Evolutionary conservation across 768 basidiomycete species (phyloP), one percentile per base, ranked within the genome.

Genomic region (Clitopilus passeckerianus): DNA sequence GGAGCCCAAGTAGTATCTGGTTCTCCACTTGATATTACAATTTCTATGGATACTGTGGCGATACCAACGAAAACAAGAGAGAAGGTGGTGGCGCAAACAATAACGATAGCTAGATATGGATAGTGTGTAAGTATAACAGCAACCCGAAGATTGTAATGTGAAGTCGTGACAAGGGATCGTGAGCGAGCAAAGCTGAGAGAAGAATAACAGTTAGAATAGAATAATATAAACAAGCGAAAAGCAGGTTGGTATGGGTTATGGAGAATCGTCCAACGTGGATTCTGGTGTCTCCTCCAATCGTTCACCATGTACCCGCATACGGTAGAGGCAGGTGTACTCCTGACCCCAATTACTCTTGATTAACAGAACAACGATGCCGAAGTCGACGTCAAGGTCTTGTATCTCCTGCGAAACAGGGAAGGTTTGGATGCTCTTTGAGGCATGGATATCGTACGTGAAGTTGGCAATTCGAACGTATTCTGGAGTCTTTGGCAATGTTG

Each of bases 261-360:
- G 12, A 34, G 44, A 41, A 34, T 52, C 44, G 57, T 57, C 56
- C 61, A 64, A 56, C 43, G 61, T 70, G 5, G 78, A 76, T 37
- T 70, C 63, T 6, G 78, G 77, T 18, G 69, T 64, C 56, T 75
- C 80, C 10, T 72, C 79, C 56, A 85, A 66, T 58, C 70, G 76
- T 64, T 82, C 75, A 15, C 91, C 91, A 66, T 93, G 91, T 30
- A 91, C 89, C 44, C 91, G 82, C 74, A 93, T 76, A 46, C 91
- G 85, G 72, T 94, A 98, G 37, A 98, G 72, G 72, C 96, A 98
- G 0, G 95, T 97, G 69, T 82, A 92, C 6, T 80, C 78, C 71
- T 79, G 77, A 43, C 95, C 96, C 89, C 94, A 98, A 69, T 98
- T 98, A 68, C 77, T 89, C 72, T 85, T 80, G 65, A 98, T 77